Evolutionary conservation across 164 flowering plant genomes (phyloP), one percentile per base, ranked within the genome.

Genomic region (Santalum album): DNA sequence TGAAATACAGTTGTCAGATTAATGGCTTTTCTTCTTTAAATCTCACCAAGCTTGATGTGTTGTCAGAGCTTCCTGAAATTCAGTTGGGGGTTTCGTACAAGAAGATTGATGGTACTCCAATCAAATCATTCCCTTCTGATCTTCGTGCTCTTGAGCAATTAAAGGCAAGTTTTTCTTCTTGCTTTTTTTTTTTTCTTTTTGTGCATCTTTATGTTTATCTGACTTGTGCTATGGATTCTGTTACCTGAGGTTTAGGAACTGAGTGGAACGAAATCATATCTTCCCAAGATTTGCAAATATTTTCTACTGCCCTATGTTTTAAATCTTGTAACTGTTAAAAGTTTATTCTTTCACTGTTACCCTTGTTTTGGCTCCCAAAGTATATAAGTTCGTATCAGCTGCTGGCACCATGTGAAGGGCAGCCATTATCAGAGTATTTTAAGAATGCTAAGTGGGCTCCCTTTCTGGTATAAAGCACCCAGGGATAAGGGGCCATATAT

Each of bases 21-120:
- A 91, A 91, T 72, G 92, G 96, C 0, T 87, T 91, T 55, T 80
- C 98, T n/a, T 86, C 96, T 42, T 69, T 91, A 18, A 91, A 91
- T 68, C 90, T 91, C 53, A 91, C 98, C 52, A 91, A 91, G 59
- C 89, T 91, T 32, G 98, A 91, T 60, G 96, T 91, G 7, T 62
- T 91, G 54, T 88, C 98, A 0, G 92, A 78, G 42, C 78, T 91
- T 59, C 61, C 80, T 16, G 84, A 91, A 64, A 80, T 91, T 66
- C 72, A 81, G 65, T 61, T 91, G 57, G 96, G 96, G 22, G 84
- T 84, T 61, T 58, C 86, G 1, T 91, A 91, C 66, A 79, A 71
- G 58, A 53, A 53, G 49, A 24, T 48, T 51, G 89, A 82, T 65
- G 98, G 90, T 25, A 78, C 79, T 26, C 75, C 72, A 46, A 42